Conservation (phyloP, 78 protist species). For the Dictyostelium firmibasis region DNA sequence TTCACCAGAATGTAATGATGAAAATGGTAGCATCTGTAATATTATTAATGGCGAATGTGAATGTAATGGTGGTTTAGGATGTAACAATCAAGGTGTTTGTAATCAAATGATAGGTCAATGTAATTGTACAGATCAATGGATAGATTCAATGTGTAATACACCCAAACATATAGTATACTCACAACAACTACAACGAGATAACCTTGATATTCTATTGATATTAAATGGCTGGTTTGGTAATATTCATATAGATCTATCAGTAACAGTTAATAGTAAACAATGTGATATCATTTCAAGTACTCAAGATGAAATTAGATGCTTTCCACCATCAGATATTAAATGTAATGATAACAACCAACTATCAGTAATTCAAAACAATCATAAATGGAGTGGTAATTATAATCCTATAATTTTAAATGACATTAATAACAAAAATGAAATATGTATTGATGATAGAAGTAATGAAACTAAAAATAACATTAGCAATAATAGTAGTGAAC, state of each 20-base stretch:
- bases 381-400: not conserved
- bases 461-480: no score
- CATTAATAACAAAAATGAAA: not conserved
- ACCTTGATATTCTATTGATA: not conserved
- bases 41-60: not conserved
- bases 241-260: not conserved
- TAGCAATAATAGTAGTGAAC: not conserved
- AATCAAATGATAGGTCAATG: no score
- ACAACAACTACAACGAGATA: no score
- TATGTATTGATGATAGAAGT: not conserved
- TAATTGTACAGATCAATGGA: no score
- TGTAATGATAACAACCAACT: not conserved
- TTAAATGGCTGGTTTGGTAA: not conserved
- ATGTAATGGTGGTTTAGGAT: not conserved
- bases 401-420: not conserved
- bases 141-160: no score
- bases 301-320: not conserved
- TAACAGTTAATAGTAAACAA: not conserved
- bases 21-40: not conserved
- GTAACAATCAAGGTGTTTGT: not conserved
- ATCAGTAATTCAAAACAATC: not conserved
- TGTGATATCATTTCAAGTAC: not conserved
- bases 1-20: not conserved
- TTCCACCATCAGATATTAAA: not conserved
- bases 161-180: no score